Base-by-base conservation (phyloP, 208 protist species). In the Acanthamoeba pearcei region DNA sequence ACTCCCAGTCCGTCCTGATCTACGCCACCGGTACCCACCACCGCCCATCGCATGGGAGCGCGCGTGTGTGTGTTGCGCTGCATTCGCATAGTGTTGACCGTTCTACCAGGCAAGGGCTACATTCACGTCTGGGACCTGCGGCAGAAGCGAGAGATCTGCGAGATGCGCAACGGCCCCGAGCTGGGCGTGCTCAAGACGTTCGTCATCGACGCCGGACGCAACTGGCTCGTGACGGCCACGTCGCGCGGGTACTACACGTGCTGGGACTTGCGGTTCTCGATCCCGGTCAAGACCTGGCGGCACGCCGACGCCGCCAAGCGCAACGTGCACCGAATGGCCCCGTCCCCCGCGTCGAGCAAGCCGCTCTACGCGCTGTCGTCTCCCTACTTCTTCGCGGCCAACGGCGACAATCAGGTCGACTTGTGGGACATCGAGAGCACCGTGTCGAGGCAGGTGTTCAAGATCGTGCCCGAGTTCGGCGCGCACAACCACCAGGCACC, bases 91-190 rank as follows among this genome's bases (percentile, higher is more conserved):
- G 42, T 46, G 42, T 4, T 46, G 42, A 46, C 5, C 8, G 42
- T 46, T 46, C 42, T 46, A 46, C 42, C 42, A 80, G 66, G 35
- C 51, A 83, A 95, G 46, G 95, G 96, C 57, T 76, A 74, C 0
- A 93, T 97, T 22, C 88, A 96, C 32, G 96, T 55, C 42, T 97
- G 72, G 66, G 96, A 97, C 88, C 66, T 97, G 15, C 55, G 95
- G 35, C 66, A 68, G 13, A 80, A 95, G 32, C 49, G 89, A 32
- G 51, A 95, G 8, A 64, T 95, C 1, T 97, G 90, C 22, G 46
- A 74, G 5, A 29, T 97, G 15, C 72, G 66, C 22, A 97, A 95
- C 38, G 76, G 80, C 10, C 15, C 88, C 13, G 74, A 89, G 60
- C 51, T 93, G 6, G 96, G 96, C 49, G 57, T 96, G 12, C 66